Evolutionary conservation across 306 rosid genomes (phyloP).

Genomic region (Lathyrus tuberosus): DNA sequence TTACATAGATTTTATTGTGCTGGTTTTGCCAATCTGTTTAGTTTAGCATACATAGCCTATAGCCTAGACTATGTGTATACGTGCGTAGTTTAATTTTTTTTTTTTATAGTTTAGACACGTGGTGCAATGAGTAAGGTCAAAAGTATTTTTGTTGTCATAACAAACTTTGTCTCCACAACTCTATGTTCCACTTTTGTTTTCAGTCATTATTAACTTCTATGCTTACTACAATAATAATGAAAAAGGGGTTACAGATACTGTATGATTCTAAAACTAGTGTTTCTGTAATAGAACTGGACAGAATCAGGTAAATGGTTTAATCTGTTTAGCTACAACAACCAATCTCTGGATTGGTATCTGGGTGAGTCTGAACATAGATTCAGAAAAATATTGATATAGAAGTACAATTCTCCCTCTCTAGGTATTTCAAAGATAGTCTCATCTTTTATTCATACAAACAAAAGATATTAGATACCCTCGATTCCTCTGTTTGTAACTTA

Average conservation of each 20-base stretch:
- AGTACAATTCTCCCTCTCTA: background rate
- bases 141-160: conserved; percentile 20
- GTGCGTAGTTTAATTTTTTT: conserved; percentile 17
- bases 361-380: no score
- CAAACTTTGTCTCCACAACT: background rate
- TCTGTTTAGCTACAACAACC: no score
- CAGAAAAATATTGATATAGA: no score
- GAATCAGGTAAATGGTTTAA: no score
- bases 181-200: background rate
- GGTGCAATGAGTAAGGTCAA: conserved; percentile 3
- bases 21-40: conserved; percentile 14
- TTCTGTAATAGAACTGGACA: background rate
- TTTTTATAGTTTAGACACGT: conserved; percentile 16
- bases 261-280: background rate
- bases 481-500: conserved; percentile 1
- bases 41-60: conserved; percentile 7
- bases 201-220: background rate
- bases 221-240: background rate
- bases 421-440: background rate
- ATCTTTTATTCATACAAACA: background rate
- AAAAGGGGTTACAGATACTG: conserved; percentile 2
- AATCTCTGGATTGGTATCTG: no score
- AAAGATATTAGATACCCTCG: background rate
- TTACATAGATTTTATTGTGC: conserved; percentile 23
- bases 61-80: background rate